Conservation (phyloP, 116 monocot genomes). For the Phalaenopsis hybrid region DNA sequence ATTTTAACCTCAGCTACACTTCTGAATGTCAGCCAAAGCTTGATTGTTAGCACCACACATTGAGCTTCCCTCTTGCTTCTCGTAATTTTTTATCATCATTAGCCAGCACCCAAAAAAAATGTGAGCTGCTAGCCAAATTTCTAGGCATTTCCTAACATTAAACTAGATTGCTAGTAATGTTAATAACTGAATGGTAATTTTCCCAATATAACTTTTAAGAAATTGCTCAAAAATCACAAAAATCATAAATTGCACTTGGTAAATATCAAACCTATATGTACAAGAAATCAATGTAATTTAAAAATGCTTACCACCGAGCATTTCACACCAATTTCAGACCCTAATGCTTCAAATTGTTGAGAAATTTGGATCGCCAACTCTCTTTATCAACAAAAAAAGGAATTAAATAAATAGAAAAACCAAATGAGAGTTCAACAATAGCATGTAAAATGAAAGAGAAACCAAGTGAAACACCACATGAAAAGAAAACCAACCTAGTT, state of each 20-base stretch:
- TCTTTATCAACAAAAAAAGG: slow-evolving; percentile 24
- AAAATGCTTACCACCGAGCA: slow-evolving; percentile 61
- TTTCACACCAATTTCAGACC: slow-evolving; percentile 65
- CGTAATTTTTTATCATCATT: not conserved
- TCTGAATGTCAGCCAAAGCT: not conserved
- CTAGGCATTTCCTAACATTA: not conserved
- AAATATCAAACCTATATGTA: not conserved
- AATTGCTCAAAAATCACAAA: not conserved
- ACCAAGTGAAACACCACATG: not conserved
- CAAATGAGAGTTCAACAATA: not conserved
- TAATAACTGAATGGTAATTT: not conserved
- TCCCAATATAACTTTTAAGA: not conserved
- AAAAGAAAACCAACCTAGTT: slow-evolving; percentile 47
- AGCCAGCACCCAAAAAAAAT: not conserved
- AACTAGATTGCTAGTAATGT: not conserved
- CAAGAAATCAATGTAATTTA: not conserved
- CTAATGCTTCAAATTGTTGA: slow-evolving; percentile 87
- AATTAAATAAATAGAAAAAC: not conserved
- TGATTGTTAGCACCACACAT: not conserved
- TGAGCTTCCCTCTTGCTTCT: not conserved
- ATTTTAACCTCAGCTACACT: not conserved
- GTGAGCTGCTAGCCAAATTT: not conserved
- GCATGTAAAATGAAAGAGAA: not conserved
- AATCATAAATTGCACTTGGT: not conserved
- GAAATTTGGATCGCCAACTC: slow-evolving; percentile 86